These are phyloP conservation scores for Neckera pumila DNA, from an alignment of 225 moss, liverwort and hornwort species.

Conservation along the genomic window DNA sequence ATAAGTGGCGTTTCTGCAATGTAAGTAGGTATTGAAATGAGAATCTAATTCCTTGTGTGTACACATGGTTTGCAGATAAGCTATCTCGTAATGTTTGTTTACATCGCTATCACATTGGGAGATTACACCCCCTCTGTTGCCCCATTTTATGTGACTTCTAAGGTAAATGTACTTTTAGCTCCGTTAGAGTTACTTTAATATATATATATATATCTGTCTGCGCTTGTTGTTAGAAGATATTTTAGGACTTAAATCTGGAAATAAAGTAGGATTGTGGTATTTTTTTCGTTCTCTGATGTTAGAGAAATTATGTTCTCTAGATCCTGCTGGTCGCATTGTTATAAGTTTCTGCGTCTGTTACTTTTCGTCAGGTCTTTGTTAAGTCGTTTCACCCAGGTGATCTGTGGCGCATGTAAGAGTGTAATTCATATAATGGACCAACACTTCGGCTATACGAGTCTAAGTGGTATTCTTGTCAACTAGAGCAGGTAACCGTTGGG, in stretches of 20 bases:
- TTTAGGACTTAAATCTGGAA: background rate
- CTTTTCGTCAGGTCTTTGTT: background rate
- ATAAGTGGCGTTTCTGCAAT: background rate
- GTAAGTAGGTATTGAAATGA: background rate
- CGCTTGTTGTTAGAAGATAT: background rate
- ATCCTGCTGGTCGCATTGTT: background rate
- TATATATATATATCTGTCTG: background rate
- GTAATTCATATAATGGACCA: background rate
- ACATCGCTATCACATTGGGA: conserved; percentile 82
- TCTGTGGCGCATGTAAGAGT: background rate
- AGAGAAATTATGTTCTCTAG: background rate
- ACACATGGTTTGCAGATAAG: conserved; percentile 62
- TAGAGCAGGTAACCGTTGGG: background rate
- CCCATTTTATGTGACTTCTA: conserved; percentile 80
- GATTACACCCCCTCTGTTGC: conserved; percentile 57
- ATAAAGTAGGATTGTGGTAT: background rate
- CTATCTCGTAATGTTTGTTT: conserved; percentile 90
- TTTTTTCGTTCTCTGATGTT: background rate
- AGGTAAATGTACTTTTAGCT: conserved; percentile 26
- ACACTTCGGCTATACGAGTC: background rate
- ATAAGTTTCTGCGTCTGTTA: background rate
- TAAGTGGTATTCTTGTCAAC: background rate
- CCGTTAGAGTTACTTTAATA: background rate
- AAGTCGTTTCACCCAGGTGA: background rate
- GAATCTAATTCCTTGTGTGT: background rate